Evolutionary conservation across 306 rosid species (phyloP), one percentile per base, ranked within the genome.

Genomic region (Quercus rubra): DNA sequence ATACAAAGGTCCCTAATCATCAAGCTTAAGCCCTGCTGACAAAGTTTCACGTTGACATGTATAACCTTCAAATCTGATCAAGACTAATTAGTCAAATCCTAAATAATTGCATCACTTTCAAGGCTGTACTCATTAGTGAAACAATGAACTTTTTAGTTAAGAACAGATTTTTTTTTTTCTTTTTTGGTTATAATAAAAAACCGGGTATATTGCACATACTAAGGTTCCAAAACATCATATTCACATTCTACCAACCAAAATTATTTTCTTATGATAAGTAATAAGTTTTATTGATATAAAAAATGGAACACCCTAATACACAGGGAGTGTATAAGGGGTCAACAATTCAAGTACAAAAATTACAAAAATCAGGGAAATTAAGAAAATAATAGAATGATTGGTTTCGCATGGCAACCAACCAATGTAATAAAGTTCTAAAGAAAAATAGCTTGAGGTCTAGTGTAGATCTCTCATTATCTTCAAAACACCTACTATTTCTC

Each of bases 41-140:
- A 77, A 75, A 76, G 81, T 56, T 79, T 67, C 9, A 67, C 51
- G 52, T 51, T 70, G 56, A 58, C 76, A 74, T n/a, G 10, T 31
- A 77, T n/a, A 20, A 51, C 27, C 74, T 55, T 80, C 61, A 54
- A 74, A 61, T 74, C 56, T 64, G 43, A 75, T 8, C 18, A 69
- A 69, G 6, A 33, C 43, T 78, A 14, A 74, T 14, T 9, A 13
- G 61, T 17, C n/a, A 52, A 57, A 59, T 31, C 75, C 64, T 71
- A 21, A 5, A 30, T 31, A 61, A 79, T 74, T 70, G 20, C 74
- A 68, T 75, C 78, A 61, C 57, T n/a, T 33, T 41, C 58, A 64
- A 38, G 25, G 38, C 62, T 55, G 54, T 55, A 77, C 51, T 18
- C 52, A 31, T 17, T 38, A 9, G 73, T 67, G 28, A 52, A 85